Percentiles rank a stretch among this genome's conserved stretches.
phyloP scores from a whole-genome alignment of 441 rosid genomes.

The Viola pubescens region DNA sequence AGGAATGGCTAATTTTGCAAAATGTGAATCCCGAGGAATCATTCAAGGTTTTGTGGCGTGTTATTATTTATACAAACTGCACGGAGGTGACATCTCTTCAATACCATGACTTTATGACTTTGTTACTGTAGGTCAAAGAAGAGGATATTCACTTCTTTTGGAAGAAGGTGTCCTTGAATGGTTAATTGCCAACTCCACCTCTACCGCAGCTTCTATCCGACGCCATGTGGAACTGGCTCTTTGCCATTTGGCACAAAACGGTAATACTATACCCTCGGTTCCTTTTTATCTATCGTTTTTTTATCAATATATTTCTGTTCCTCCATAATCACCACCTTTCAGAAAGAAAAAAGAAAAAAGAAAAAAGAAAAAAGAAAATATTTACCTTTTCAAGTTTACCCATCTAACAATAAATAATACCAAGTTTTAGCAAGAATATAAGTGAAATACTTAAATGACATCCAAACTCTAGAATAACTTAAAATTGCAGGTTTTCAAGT shows the following conservation, averaged over 20 bases:
- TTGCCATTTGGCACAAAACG: constrained; percentile 93
- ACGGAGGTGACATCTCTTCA: not conserved
- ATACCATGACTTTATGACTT: constrained; percentile 9
- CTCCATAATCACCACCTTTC: not conserved
- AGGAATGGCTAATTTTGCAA: constrained; percentile 89
- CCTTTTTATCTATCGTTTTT: not conserved
- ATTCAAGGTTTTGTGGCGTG: constrained; percentile 53
- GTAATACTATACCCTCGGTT: constrained; percentile 25
- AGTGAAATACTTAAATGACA: too few relatives aligned
- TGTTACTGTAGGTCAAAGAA: constrained; percentile 51
- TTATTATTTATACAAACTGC: not conserved
- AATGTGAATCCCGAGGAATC: constrained; percentile 80
- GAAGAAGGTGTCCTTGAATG: constrained; percentile 75
- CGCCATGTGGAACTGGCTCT: constrained; percentile 89
- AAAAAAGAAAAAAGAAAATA: too few relatives aligned
- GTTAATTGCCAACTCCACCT: constrained; percentile 52
- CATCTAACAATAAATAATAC: too few relatives aligned
- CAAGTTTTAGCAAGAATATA: too few relatives aligned
- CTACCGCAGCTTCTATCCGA: constrained; percentile 52
- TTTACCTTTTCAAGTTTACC: too few relatives aligned
- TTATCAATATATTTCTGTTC: not conserved
- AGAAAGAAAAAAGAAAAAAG: too few relatives aligned
- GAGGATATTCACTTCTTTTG: constrained; percentile 63
- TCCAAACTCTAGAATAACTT: too few relatives aligned
- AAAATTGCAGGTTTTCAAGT: too few relatives aligned